Conservation (phyloP, 1,284 basidiomycete genomes). For the Testicularia cyperi region DNA sequence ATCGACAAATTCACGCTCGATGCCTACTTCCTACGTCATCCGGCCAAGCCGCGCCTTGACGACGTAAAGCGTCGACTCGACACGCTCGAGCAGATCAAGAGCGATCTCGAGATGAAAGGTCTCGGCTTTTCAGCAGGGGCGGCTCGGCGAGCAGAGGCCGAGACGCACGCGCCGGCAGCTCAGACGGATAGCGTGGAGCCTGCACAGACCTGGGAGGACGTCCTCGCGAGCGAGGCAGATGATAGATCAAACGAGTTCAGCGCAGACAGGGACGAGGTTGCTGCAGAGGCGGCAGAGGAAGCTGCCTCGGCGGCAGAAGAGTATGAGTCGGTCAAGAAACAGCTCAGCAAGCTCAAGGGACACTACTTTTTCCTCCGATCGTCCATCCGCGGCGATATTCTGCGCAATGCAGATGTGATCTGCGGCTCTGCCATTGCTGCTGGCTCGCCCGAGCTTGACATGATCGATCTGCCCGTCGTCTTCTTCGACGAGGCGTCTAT, state of each 20-base stretch:
- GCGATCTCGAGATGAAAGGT: constrained; percentile 20
- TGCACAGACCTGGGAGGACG: constrained; percentile 26
- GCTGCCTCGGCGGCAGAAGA: constrained; percentile 13
- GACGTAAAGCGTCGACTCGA: constrained; percentile 32
- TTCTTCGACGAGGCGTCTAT: constrained; percentile 93
- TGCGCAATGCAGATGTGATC: constrained; percentile 60
- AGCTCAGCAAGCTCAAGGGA: constrained; percentile 43
- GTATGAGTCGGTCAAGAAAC: constrained; percentile 36
- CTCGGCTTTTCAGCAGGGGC: constrained; percentile 3
- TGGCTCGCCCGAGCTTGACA: constrained; percentile 44
- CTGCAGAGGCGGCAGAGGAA: constrained; percentile 7
- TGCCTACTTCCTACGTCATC: constrained; percentile 69
- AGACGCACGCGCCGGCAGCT: neutral
- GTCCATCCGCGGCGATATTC: constrained; percentile 57
- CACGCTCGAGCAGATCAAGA: constrained; percentile 25
- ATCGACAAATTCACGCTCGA: constrained; percentile 71
- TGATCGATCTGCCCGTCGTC: constrained; percentile 85
- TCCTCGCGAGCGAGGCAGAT: constrained; percentile 14
- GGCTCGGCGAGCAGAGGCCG: neutral
- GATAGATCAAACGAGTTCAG: too few relatives aligned
- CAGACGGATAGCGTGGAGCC: neutral
- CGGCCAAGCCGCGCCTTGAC: constrained; percentile 64
- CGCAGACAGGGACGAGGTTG: too few relatives aligned
- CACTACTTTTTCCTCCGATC: constrained; percentile 49
- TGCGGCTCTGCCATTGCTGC: constrained; percentile 58